phyloP scores from a whole-genome alignment of 1,139 yeast species.

The Hansenula lynferdii region DNA sequence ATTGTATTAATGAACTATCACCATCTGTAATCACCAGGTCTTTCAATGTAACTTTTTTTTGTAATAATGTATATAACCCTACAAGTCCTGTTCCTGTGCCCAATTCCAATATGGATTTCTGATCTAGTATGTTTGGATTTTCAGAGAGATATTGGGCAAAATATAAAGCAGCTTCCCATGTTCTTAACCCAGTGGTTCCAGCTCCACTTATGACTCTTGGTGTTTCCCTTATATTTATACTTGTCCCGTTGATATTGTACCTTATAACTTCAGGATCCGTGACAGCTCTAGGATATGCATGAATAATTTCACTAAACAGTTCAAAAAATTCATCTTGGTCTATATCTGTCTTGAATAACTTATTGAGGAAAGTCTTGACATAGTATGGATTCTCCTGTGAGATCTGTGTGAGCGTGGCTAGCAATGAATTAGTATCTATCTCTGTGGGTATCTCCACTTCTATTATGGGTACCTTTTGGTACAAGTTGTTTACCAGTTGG shows the following conservation, averaged over 20 bases:
- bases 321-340: conserved; percentile 48
- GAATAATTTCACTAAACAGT: conserved; percentile 38
- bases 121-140: conserved; percentile 23
- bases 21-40: conserved; percentile 70
- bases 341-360: conserved; percentile 17
- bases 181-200: conserved; percentile 85
- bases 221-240: conserved; percentile 48
- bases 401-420: conserved; percentile 20
- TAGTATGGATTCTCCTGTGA: conserved; percentile 42
- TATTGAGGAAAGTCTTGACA: conserved; percentile 37
- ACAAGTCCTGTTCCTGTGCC: conserved; percentile 95
- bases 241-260: conserved; percentile 34
- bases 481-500: conserved; percentile 18
- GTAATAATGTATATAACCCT: conserved; percentile 44
- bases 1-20: conserved; percentile 55
- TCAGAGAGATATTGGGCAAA: conserved; percentile 30
- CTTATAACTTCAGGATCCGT: conserved; percentile 43
- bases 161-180: conserved; percentile 93
- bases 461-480: conserved; percentile 27
- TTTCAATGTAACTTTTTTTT: conserved; percentile 17
- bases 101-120: conserved; percentile 49
- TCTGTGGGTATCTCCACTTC: conserved; percentile 9
- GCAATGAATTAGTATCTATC: conserved; percentile 20
- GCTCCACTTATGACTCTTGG: conserved; percentile 63
- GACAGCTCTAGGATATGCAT: conserved; percentile 35